These are phyloP conservation scores for Candida khao-thaluensis DNA, from an alignment of 805 yeast genomes.

Conservation along the genomic window DNA sequence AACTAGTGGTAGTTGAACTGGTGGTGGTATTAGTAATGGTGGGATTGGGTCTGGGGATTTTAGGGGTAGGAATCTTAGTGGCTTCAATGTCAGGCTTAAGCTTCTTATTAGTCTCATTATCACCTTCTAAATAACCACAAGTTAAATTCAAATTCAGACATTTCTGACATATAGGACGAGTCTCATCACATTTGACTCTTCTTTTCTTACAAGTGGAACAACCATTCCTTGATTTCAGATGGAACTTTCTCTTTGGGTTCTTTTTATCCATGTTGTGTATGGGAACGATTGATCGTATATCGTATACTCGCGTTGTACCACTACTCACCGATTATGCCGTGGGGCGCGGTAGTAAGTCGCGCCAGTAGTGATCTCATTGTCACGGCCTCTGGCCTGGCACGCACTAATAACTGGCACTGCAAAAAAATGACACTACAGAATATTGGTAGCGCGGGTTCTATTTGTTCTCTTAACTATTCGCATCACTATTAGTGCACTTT, in stretches of 20 bases:
- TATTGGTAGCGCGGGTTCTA: too few relatives aligned
- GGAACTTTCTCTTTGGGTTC: slow-evolving; percentile 70
- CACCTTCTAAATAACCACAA: slow-evolving; percentile 55
- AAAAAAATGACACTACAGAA: too few relatives aligned
- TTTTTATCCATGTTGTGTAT: slow-evolving; percentile 7
- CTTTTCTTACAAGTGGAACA: slow-evolving; percentile 87
- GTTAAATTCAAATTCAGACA: slow-evolving; percentile 76
- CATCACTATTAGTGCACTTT: too few relatives aligned
- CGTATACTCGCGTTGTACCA: slow-evolving; percentile 4
- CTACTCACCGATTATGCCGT: slow-evolving; percentile 1
- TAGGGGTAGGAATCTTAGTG: too few relatives aligned
- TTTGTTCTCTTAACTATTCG: too few relatives aligned
- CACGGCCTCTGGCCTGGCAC: too few relatives aligned
- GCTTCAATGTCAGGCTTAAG: slow-evolving; percentile 1
- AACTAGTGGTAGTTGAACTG: background rate
- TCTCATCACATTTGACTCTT: slow-evolving; percentile 91
- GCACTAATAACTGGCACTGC: too few relatives aligned
- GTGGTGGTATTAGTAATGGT: background rate
- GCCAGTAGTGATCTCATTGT: too few relatives aligned
- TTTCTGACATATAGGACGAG: slow-evolving; percentile 73
- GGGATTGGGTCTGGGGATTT: too few relatives aligned
- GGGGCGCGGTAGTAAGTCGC: background rate
- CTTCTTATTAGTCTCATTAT: background rate
- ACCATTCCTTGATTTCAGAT: slow-evolving; percentile 84
- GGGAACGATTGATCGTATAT: slow-evolving; percentile 4